Conservation (phyloP, 2,329 filamentous ascomycete genomes). For the Shiraia bambusicola region DNA sequence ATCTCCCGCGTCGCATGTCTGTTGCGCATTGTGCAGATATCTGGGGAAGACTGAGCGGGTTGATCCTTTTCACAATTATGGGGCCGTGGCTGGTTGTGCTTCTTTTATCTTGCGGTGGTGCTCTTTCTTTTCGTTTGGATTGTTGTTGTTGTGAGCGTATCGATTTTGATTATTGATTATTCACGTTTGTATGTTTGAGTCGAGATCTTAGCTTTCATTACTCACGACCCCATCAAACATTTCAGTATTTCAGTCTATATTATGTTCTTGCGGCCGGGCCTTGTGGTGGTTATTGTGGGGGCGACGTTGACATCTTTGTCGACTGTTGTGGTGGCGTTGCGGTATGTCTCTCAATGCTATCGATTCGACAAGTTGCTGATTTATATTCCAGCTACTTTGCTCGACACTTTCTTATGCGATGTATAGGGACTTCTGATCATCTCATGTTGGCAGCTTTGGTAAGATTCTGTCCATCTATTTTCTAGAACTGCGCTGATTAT, state of each 20-base stretch:
- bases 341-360: constrained; percentile 20
- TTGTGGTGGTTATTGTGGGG: constrained; percentile 39
- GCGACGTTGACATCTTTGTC: constrained; percentile 38
- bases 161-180: neutral
- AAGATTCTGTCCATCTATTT: constrained; percentile 2
- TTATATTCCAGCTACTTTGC: constrained; percentile 35
- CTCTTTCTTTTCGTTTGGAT: constrained; percentile 3
- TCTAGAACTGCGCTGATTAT: constrained; percentile 9
- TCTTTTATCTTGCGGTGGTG: constrained; percentile 4
- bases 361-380: neutral
- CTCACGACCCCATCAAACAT: neutral
- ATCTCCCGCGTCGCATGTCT: constrained; percentile 8
- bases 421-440: constrained; percentile 35
- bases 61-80: constrained; percentile 10
- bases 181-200: constrained; percentile 1
- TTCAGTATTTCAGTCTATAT: constrained; percentile 1
- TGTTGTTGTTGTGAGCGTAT: constrained; percentile 4
- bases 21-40: constrained; percentile 18
- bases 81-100: constrained; percentile 7
- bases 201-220: neutral
- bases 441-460: constrained; percentile 39
- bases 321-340: constrained; percentile 35
- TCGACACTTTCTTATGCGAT: constrained; percentile 36
- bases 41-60: constrained; percentile 20
- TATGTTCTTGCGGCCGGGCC: constrained; percentile 37